Evolutionary conservation across 2,329 filamentous ascomycete genomes (phyloP).

Genomic region (Teratosphaeriaceae sp.): DNA sequence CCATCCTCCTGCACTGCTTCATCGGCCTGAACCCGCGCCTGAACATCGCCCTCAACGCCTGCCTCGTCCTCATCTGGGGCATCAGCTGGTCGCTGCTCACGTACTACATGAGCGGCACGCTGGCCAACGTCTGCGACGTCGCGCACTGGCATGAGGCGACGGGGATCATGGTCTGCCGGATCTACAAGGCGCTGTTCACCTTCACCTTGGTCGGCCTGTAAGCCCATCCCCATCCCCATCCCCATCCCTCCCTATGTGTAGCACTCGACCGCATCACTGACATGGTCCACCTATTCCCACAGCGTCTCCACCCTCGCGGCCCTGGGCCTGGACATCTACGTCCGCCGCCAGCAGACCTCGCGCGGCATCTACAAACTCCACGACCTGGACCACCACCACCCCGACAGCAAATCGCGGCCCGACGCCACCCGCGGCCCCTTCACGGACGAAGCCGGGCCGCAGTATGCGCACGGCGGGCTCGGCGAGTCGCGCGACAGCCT

Average conservation of each 20-base stretch:
- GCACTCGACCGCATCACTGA: too few relatives aligned
- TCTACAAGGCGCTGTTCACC: constrained; percentile 55
- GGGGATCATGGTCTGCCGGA: constrained; percentile 50
- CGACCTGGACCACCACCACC: constrained; percentile 37
- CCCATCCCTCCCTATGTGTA: not conserved
- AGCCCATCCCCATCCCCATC: constrained; percentile 11
- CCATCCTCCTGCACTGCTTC: constrained; percentile 46
- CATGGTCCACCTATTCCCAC: not conserved
- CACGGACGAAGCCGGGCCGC: constrained; percentile 14
- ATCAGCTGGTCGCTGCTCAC: constrained; percentile 46
- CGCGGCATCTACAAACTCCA: constrained; percentile 46
- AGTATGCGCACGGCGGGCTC: constrained; percentile 10
- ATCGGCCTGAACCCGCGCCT: constrained; percentile 46
- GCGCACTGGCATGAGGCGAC: constrained; percentile 48
- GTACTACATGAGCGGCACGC: constrained; percentile 49
- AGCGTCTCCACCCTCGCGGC: constrained; percentile 42
- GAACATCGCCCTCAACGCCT: constrained; percentile 44
- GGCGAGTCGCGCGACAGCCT: constrained; percentile 21
- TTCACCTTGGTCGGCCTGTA: constrained; percentile 46
- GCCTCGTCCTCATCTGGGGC: constrained; percentile 46
- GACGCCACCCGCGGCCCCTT: constrained; percentile 22
- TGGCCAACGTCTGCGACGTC: constrained; percentile 42
- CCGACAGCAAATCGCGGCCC: constrained; percentile 24
- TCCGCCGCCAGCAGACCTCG: constrained; percentile 37
- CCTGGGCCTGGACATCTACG: constrained; percentile 45